Evolutionary conservation across 1,284 basidiomycete species (phyloP).

Genomic region (Ganoderma leucocontextum): DNA sequence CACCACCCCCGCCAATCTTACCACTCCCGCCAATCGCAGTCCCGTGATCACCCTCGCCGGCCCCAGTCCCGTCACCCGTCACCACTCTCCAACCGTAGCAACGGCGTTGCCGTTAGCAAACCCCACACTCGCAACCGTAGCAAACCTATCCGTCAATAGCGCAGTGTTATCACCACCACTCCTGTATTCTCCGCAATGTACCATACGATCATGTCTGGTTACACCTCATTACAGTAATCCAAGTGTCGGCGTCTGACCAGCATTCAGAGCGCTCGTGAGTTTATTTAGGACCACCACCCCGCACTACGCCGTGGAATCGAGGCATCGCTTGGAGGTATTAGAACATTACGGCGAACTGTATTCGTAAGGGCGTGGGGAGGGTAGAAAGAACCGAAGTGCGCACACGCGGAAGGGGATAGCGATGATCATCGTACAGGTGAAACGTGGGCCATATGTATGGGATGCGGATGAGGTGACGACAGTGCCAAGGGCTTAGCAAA

Average conservation of each 20-base stretch:
- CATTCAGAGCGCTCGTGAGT: not conserved
- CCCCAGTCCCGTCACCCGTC: not conserved
- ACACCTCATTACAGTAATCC: not conserved
- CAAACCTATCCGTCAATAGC: slow-evolving; percentile 7
- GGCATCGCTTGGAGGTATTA: slow-evolving; percentile 19
- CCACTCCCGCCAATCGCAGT: not conserved
- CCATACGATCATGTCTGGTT: not conserved
- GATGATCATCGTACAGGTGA: slow-evolving; percentile 10
- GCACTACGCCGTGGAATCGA: not conserved
- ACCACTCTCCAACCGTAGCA: not conserved
- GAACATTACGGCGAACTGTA: slow-evolving; percentile 32
- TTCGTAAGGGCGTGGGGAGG: slow-evolving; percentile 20
- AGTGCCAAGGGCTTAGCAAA: not conserved
- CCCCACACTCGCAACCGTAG: not conserved
- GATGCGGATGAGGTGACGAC: slow-evolving; percentile 1
- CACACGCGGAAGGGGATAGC: slow-evolving; percentile 17
- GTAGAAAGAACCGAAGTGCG: slow-evolving; percentile 9
- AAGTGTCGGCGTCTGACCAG: not conserved
- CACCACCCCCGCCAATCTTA: not conserved
- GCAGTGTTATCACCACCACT: not conserved
- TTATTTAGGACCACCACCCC: slow-evolving; percentile 23
- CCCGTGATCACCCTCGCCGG: not conserved
- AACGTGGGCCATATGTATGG: slow-evolving; percentile 6
- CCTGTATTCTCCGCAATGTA: not conserved
- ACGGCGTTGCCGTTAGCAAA: not conserved